These are phyloP conservation scores for Saitozyma podzolica DNA, from an alignment of 768 basidiomycete species.

Conservation along the genomic window DNA sequence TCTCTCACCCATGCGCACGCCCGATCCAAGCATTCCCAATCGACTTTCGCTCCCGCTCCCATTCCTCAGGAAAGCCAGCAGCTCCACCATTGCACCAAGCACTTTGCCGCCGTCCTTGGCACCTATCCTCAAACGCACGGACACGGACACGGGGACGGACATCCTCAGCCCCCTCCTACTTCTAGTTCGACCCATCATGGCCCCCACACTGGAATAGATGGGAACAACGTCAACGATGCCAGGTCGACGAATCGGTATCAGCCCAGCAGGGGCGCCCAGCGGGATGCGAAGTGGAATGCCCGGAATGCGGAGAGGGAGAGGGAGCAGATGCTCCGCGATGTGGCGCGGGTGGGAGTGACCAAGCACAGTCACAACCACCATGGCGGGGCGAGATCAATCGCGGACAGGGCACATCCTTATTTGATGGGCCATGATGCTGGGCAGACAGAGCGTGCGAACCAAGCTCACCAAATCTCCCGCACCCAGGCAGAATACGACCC, in stretches of 20 bases:
- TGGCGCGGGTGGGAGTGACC: neutral
- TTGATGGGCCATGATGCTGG: neutral
- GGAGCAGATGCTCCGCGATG: neutral
- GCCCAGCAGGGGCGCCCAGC: slow-evolving; percentile 35
- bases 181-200: too few species aligned
- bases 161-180: too few species aligned
- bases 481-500: neutral
- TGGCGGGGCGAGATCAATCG: neutral
- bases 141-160: too few species aligned
- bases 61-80: too few species aligned
- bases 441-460: neutral
- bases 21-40: too few species aligned
- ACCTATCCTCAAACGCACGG: too few species aligned
- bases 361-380: neutral
- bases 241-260: slow-evolving; percentile 27
- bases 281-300: slow-evolving; percentile 36
- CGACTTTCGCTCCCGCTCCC: too few species aligned
- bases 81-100: too few species aligned
- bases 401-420: neutral
- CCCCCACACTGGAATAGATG: too few species aligned
- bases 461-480: neutral
- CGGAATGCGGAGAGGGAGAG: slow-evolving; percentile 3
- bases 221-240: neutral
- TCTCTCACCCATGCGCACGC: too few species aligned
- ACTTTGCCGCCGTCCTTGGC: too few species aligned